phyloP scores from a whole-genome alignment of 148 eudicot species.

The Gaultheria prostrata region DNA sequence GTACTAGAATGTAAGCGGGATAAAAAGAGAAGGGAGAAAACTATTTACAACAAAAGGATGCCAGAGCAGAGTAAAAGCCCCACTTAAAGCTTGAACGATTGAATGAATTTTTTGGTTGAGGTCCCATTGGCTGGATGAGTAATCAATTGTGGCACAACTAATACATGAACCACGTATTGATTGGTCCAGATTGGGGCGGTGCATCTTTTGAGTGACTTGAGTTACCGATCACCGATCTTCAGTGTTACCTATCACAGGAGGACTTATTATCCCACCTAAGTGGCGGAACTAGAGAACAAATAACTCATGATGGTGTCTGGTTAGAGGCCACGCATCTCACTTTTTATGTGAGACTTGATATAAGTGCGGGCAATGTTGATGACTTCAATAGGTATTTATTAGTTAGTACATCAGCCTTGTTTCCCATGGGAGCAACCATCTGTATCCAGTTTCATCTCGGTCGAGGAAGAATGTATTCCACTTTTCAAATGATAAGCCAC shows the following conservation, averaged over 20 bases:
- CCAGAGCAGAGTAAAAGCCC: background rate
- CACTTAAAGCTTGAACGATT: background rate
- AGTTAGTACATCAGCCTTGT: too few species aligned
- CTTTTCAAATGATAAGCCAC: background rate
- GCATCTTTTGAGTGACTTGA: background rate
- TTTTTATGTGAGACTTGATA: too few species aligned
- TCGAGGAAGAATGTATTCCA: too few species aligned
- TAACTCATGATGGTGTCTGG: too few species aligned
- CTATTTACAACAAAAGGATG: background rate
- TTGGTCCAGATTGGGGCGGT: background rate
- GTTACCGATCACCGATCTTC: background rate
- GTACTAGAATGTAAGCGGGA: background rate
- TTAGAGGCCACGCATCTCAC: too few species aligned
- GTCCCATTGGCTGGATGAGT: background rate
- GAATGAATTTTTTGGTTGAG: background rate
- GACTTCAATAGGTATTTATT: too few species aligned
- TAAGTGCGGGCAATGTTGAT: too few species aligned
- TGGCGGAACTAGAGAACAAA: too few species aligned
- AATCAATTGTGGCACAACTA: background rate
- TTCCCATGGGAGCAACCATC: too few species aligned
- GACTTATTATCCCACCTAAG: too few species aligned
- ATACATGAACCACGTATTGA: background rate
- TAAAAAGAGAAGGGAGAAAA: background rate
- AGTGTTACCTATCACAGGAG: too few species aligned
- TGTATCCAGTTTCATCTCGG: too few species aligned